phyloP scores from a whole-genome alignment of 345 rosid genomes.

The Nasturtium officinale region DNA sequence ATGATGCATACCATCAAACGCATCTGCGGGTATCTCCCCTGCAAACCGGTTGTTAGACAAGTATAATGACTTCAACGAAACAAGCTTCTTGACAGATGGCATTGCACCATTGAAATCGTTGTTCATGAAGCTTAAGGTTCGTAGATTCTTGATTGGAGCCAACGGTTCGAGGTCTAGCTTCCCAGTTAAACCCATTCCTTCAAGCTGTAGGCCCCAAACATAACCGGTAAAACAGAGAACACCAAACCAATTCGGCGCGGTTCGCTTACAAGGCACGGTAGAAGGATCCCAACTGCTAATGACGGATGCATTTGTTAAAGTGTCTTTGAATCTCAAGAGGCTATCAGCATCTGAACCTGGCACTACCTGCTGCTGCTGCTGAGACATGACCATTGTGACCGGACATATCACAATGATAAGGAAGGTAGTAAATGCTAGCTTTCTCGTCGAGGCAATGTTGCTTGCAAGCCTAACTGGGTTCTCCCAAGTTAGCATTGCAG shows the following conservation, averaged over 20 bases:
- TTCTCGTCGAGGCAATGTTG: slow-evolving; percentile 34
- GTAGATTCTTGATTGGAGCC: slow-evolving; percentile 43
- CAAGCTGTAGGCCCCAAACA: slow-evolving; percentile 69
- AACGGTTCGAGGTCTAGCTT: slow-evolving; percentile 51
- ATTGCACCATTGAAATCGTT: slow-evolving; percentile 57
- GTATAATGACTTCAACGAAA: slow-evolving; percentile 55
- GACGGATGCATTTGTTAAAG: slow-evolving; percentile 34
- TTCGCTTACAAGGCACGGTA: slow-evolving; percentile 45
- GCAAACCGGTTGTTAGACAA: slow-evolving; percentile 63
- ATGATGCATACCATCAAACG: slow-evolving; percentile 58
- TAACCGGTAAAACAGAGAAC: slow-evolving; percentile 52
- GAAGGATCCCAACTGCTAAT: slow-evolving; percentile 53
- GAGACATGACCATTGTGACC: slow-evolving; percentile 22
- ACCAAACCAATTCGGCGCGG: slow-evolving; percentile 58
- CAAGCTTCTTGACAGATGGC: slow-evolving; percentile 56
- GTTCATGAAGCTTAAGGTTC: slow-evolving; percentile 73
- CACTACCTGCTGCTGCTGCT: slow-evolving; percentile 13
- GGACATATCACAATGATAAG: slow-evolving; percentile 33
- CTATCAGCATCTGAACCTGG: slow-evolving; percentile 46
- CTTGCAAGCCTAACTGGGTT: slow-evolving; percentile 48
- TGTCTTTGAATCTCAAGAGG: slow-evolving; percentile 46
- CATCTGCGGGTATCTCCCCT: slow-evolving; percentile 58
- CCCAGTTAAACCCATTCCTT: slow-evolving; percentile 59
- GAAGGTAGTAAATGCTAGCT: not conserved
- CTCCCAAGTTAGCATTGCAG: slow-evolving; percentile 54